These are phyloP conservation scores for Endocladia muricata DNA, from an alignment of 31 red algal genomes.

Conservation along the genomic window DNA sequence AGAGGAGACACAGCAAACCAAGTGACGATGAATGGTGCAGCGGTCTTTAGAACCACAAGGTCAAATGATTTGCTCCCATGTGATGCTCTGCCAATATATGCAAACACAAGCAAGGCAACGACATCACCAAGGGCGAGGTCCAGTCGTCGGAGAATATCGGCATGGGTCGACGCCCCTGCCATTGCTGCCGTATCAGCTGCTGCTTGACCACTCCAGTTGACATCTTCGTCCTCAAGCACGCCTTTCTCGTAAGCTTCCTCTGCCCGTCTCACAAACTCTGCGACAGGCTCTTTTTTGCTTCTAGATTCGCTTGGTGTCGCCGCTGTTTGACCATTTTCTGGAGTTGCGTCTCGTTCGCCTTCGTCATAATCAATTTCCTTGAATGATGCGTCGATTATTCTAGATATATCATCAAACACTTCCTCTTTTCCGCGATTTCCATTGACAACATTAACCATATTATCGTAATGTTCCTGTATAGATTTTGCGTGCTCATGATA, in stretches of 20 bases:
- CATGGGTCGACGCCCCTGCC: conserved; percentile 48
- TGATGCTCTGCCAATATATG: conserved; percentile 44
- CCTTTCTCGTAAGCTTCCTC: conserved; percentile 89
- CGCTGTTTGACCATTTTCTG: neutral
- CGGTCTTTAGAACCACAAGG: conserved; percentile 48
- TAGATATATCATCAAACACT: conserved; percentile 57
- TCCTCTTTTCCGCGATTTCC: conserved; percentile 60
- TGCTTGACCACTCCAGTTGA: conserved; percentile 80
- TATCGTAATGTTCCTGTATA: conserved; percentile 69
- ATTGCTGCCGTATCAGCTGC: conserved; percentile 21
- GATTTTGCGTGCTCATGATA: conserved; percentile 72
- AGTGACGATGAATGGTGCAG: conserved; percentile 63
- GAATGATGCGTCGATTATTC: conserved; percentile 43
- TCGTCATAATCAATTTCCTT: conserved; percentile 10
- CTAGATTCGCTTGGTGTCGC: neutral
- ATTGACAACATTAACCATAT: conserved; percentile 51
- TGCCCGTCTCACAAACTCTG: conserved; percentile 76
- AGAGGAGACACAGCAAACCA: conserved; percentile 68
- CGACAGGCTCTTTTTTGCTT: conserved; percentile 48
- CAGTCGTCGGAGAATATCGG: conserved; percentile 49
- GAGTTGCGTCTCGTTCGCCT: neutral
- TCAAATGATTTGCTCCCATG: conserved; percentile 18
- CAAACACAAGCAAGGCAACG: conserved; percentile 59
- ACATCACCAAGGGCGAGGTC: conserved; percentile 75
- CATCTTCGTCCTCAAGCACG: conserved; percentile 47